Percentiles rank a stretch among this genome's conserved stretches.
These are phyloP conservation scores for Boletellus sp. DNA, from an alignment of 1,284 basidiomycete species.

Conservation along the genomic window DNA sequence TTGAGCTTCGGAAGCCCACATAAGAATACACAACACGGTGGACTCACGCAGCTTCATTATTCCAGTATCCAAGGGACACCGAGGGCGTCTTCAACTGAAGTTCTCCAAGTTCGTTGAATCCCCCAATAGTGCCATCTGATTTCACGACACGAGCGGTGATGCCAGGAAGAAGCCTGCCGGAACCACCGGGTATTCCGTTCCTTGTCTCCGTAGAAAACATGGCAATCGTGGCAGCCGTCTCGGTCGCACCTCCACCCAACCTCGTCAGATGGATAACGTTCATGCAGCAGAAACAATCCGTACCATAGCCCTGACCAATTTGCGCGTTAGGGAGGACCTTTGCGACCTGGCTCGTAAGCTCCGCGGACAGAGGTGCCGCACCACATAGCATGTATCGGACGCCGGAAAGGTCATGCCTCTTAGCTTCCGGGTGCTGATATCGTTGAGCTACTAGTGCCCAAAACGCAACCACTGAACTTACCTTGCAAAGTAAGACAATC, in stretches of 20 bases:
- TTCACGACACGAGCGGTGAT: conserved; percentile 53
- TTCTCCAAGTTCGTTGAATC: conserved; percentile 60
- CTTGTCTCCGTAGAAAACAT: conserved; percentile 46
- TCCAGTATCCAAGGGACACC: conserved; percentile 53
- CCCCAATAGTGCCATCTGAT: conserved; percentile 53
- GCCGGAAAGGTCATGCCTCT: conserved; percentile 62
- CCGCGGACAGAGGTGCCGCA: conserved; percentile 71
- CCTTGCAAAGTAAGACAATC: conserved; percentile 69
- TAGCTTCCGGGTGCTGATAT: conserved; percentile 57
- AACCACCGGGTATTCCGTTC: conserved; percentile 53
- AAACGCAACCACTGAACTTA: conserved; percentile 20
- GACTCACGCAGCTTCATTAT: conserved; percentile 62
- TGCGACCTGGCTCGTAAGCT: conserved; percentile 54
- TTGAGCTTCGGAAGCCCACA: neutral
- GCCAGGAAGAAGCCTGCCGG: conserved; percentile 54
- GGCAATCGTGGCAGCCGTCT: conserved; percentile 51
- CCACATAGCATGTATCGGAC: conserved; percentile 62
- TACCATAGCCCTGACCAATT: conserved; percentile 67
- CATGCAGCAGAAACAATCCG: conserved; percentile 6
- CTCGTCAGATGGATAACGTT: neutral
- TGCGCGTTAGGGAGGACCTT: conserved; percentile 53
- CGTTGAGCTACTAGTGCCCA: conserved; percentile 2
- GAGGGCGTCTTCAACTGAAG: conserved; percentile 55
- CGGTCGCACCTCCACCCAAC: conserved; percentile 43
- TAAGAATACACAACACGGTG: neutral